phyloP scores from a whole-genome alignment of 257 asterid species.

The Fraxinus anomala region DNA sequence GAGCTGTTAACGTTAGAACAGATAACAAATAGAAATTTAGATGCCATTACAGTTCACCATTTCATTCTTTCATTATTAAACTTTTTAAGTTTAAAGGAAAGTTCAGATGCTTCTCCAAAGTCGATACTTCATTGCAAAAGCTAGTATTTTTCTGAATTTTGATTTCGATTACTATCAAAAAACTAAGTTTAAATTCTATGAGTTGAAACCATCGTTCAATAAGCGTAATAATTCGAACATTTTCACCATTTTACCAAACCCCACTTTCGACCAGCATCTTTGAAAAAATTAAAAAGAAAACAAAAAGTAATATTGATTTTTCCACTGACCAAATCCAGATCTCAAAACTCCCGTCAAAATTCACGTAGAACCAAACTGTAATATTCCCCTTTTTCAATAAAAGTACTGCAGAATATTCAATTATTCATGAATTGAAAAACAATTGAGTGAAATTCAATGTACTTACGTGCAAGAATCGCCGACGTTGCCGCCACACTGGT shows the following conservation, averaged over 20 bases:
- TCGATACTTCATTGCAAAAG: no score
- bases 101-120: no score
- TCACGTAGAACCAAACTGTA: background rate
- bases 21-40: background rate
- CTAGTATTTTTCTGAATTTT: no score
- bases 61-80: no score
- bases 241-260: background rate
- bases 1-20: background rate
- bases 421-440: background rate
- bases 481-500: conserved; percentile 96
- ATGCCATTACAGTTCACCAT: background rate
- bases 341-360: conserved; percentile 3
- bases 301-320: background rate
- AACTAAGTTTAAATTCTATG: no score
- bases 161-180: no score
- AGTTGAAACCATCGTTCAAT: no score
- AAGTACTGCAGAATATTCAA: background rate
- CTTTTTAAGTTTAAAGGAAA: no score
- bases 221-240: no score
- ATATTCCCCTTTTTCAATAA: background rate
- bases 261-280: conserved; percentile 7
- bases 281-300: background rate
- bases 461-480: conserved; percentile 95
- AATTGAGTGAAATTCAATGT: conserved; percentile 41
- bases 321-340: conserved; percentile 20